These are phyloP conservation scores for Neurospora crassa DNA, from an alignment of 2,329 filamentous ascomycete species.

Conservation along the genomic window DNA sequence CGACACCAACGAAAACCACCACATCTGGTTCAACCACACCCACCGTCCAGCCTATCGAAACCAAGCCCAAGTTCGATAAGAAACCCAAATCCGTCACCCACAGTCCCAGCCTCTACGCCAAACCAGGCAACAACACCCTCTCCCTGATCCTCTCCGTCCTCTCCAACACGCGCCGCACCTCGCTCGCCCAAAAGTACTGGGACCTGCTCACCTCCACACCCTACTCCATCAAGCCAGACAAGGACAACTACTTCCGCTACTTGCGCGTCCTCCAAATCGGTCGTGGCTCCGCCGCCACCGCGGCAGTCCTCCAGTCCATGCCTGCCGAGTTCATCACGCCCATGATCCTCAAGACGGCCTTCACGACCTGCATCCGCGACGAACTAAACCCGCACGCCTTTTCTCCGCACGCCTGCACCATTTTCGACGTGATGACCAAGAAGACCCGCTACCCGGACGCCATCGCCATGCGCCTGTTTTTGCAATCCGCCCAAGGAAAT, in stretches of 20 bases:
- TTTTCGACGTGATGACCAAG: constrained; percentile 55
- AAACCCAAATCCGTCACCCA: not conserved
- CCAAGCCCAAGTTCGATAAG: not conserved
- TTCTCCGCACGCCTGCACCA: constrained; percentile 44
- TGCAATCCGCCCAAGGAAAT: constrained; percentile 43
- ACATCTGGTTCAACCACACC: not conserved
- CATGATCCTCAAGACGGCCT: constrained; percentile 60
- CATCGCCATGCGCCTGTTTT: constrained; percentile 41
- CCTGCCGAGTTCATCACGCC: constrained; percentile 32
- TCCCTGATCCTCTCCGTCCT: constrained; percentile 61
- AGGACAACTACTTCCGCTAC: constrained; percentile 58
- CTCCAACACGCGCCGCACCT: constrained; percentile 47
- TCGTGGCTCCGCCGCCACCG: constrained; percentile 53
- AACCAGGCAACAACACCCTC: constrained; percentile 49
- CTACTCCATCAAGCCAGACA: constrained; percentile 59
- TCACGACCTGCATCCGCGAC: constrained; percentile 67
- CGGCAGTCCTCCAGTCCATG: constrained; percentile 48
- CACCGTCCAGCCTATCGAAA: not conserved
- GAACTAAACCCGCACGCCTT: constrained; percentile 65
- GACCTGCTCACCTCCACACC: constrained; percentile 49
- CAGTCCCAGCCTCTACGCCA: constrained; percentile 23
- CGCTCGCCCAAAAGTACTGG: constrained; percentile 71
- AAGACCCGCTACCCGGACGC: constrained; percentile 38
- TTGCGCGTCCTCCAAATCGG: constrained; percentile 57
- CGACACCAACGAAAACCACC: not conserved